Evolutionary conservation across 352 stramenopile species (phyloP).

Genomic region (Vaucheria bursata): DNA sequence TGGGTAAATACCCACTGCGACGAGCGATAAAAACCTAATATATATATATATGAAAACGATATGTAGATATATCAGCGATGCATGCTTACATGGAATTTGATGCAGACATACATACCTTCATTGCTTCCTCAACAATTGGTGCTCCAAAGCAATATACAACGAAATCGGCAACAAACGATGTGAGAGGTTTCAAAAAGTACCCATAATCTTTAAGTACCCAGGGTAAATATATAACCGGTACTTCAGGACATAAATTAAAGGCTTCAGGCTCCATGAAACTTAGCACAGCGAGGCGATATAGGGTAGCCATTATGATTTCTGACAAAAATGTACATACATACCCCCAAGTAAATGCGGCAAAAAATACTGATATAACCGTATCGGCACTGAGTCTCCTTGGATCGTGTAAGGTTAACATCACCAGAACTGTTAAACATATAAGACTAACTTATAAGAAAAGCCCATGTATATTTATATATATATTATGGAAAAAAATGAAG

Average conservation of each 20-base stretch:
- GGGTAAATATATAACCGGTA: constrained; percentile 40
- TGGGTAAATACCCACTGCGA: too few species aligned
- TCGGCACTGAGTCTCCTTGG: background rate
- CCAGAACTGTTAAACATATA: background rate
- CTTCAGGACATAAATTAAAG: constrained; percentile 21
- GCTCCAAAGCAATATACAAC: constrained; percentile 14
- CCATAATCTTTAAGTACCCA: constrained; percentile 29
- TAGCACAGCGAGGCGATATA: constrained; percentile 15
- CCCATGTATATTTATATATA: too few species aligned
- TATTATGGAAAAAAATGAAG: too few species aligned
- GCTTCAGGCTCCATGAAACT: constrained; percentile 18
- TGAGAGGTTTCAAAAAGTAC: background rate
- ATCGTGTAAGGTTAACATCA: background rate
- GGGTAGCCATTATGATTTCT: constrained; percentile 5
- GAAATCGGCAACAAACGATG: background rate
- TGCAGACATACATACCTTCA: constrained; percentile 28
- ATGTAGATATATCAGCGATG: too few species aligned
- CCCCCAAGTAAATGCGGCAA: background rate
- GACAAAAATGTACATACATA: background rate
- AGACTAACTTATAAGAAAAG: too few species aligned
- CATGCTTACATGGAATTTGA: background rate
- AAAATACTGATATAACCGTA: background rate
- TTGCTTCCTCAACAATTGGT: constrained; percentile 24
- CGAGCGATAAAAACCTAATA: too few species aligned
- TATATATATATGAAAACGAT: too few species aligned